phyloP scores from a whole-genome alignment of 495 filamentous ascomycete species.

The Penicillium antarcticum region DNA sequence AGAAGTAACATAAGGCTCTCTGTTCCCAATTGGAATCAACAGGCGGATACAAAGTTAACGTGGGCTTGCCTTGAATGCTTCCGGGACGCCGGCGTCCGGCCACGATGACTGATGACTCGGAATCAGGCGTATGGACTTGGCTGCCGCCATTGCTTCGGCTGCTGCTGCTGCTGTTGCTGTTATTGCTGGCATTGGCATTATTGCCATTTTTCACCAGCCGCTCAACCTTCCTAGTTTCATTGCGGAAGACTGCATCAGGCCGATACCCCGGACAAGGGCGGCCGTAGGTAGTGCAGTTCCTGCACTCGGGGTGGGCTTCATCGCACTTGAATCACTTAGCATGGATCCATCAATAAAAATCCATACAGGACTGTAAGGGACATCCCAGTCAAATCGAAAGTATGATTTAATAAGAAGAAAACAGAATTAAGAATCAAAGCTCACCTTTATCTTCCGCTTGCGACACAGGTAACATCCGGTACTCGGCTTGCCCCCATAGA shows the following conservation, averaged over 20 bases:
- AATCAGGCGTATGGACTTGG: not conserved
- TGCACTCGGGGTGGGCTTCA: conserved; percentile 40
- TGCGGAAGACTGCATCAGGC: conserved; percentile 36
- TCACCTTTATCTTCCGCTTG: conserved; percentile 47
- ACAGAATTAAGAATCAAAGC: not conserved
- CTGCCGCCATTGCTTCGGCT: not conserved
- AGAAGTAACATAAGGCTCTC: conserved; percentile 43
- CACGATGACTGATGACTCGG: not conserved
- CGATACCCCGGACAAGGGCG: conserved; percentile 44
- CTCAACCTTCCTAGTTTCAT: conserved; percentile 36
- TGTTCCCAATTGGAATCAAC: conserved; percentile 39
- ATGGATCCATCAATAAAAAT: not conserved
- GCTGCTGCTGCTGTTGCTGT: not conserved
- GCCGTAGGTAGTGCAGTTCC: conserved; percentile 41
- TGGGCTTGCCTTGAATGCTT: not conserved
- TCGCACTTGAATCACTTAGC: conserved; percentile 35
- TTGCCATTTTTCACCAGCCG: conserved; percentile 22
- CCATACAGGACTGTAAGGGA: not conserved
- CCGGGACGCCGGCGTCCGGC: not conserved
- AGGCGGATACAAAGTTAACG: conserved; percentile 18
- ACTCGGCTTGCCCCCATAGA: conserved; percentile 45
- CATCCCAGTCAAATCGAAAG: not conserved
- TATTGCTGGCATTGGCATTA: conserved; percentile 1
- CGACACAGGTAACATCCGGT: conserved; percentile 47
- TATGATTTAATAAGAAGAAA: not conserved